phyloP scores from a whole-genome alignment of 2,329 filamentous ascomycete genomes.

The Sporothrix brasiliensis region DNA sequence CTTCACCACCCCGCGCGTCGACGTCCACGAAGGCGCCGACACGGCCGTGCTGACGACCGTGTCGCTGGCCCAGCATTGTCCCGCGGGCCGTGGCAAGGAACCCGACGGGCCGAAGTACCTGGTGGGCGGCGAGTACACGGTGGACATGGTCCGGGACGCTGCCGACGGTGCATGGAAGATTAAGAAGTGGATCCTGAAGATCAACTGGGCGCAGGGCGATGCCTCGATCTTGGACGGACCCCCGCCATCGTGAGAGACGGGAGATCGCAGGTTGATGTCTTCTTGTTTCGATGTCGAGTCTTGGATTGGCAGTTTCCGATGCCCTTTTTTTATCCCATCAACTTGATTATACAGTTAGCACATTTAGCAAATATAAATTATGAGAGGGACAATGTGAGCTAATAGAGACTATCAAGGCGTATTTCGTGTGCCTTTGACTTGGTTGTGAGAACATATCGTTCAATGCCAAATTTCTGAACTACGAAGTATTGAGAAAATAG shows the following conservation, averaged over 20 bases:
- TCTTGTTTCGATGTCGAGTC: neutral
- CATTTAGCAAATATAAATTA: too few relatives aligned
- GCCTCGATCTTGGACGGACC: slow-evolving; percentile 6
- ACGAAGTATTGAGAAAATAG: too few relatives aligned
- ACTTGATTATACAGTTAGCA: neutral
- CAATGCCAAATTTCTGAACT: neutral
- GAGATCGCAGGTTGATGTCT: neutral
- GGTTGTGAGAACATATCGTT: neutral
- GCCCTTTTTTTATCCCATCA: neutral
- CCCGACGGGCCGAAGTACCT: slow-evolving; percentile 17
- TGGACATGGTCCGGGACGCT: neutral
- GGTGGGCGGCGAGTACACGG: slow-evolving; percentile 18
- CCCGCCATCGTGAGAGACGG: neutral
- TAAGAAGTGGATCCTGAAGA: slow-evolving; percentile 5
- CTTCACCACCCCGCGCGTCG: slow-evolving; percentile 7
- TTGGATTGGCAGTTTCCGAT: neutral
- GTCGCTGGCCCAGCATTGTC: slow-evolving; percentile 17
- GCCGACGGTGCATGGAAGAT: slow-evolving; percentile 11
- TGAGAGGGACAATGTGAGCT: too few relatives aligned
- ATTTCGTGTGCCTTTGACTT: neutral
- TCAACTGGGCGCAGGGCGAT: neutral
- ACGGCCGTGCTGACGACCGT: neutral
- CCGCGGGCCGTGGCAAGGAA: slow-evolving; percentile 1
- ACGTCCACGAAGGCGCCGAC: slow-evolving; percentile 16
- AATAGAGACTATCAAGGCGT: too few relatives aligned